These are phyloP conservation scores for Hypoxylon subgilvum DNA, from an alignment of 495 filamentous ascomycete species.

Conservation along the genomic window DNA sequence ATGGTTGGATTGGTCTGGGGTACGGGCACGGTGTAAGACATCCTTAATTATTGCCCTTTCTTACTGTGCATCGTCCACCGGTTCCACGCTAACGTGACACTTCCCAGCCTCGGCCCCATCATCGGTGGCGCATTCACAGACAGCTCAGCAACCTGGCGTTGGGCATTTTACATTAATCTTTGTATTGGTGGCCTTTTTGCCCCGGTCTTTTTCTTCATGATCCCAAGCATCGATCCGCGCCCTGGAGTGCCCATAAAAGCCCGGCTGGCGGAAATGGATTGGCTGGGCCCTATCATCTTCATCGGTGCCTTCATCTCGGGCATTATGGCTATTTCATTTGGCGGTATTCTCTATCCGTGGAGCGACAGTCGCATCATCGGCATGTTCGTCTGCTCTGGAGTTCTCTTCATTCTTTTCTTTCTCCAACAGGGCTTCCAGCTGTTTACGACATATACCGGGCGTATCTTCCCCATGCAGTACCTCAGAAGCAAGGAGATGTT, in stretches of 20 bases:
- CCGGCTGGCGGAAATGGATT: slow-evolving; percentile 41
- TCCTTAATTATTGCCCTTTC: too few relatives aligned
- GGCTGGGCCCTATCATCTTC: slow-evolving; percentile 53
- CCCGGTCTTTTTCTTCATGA: slow-evolving; percentile 60
- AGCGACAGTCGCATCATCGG: slow-evolving; percentile 56
- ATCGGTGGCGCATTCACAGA: slow-evolving; percentile 67
- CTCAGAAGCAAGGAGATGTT: background rate
- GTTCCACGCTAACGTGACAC: too few relatives aligned
- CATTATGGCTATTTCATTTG: slow-evolving; percentile 63
- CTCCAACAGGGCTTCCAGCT: slow-evolving; percentile 55
- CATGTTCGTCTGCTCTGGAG: slow-evolving; percentile 57
- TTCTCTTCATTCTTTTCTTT: slow-evolving; percentile 56
- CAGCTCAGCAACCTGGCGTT: slow-evolving; percentile 59
- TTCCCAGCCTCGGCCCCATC: slow-evolving; percentile 64
- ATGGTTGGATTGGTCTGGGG: too few relatives aligned
- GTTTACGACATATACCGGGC: background rate
- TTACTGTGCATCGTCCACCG: too few relatives aligned
- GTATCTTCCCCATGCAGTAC: slow-evolving; percentile 9
- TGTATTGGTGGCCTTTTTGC: slow-evolving; percentile 58
- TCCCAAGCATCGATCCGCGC: background rate
- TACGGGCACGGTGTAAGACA: too few relatives aligned
- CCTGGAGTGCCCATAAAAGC: too few relatives aligned
- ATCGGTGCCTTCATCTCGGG: slow-evolving; percentile 49
- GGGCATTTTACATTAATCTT: slow-evolving; percentile 77
- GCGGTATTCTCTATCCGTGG: slow-evolving; percentile 62